Percentiles rank a stretch among this genome's conserved stretches.
Conservation (phyloP, 2,329 filamentous ascomycete species). For the Chrysoporthe cubensis region DNA sequence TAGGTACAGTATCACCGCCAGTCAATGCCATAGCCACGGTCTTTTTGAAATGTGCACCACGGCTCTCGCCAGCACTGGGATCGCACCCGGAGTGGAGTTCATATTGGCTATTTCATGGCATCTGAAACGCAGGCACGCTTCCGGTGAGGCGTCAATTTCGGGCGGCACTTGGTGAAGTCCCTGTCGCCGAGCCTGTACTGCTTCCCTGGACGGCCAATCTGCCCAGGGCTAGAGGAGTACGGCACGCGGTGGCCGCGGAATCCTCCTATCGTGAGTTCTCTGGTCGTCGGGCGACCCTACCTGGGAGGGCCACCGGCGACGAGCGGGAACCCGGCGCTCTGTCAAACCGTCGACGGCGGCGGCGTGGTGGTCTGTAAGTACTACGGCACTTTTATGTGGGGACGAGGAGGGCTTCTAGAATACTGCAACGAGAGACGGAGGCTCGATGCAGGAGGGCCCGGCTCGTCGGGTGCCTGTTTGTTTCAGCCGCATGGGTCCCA, state of each 20-base stretch:
- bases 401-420: not conserved
- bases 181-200: not conserved
- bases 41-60: not conserved
- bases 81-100: constrained; percentile 1
- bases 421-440: not conserved
- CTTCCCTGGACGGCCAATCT: not conserved
- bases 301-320: not conserved
- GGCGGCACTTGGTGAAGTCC: not conserved
- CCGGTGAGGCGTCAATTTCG: not conserved
- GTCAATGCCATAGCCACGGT: not conserved
- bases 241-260: not conserved
- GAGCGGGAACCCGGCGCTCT: not conserved
- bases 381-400: constrained; percentile 1
- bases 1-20: no score
- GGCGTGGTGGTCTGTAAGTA: not conserved
- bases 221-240: no score
- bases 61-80: not conserved
- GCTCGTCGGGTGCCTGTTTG: not conserved
- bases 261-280: not conserved
- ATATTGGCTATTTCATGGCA: not conserved
- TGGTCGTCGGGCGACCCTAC: not conserved
- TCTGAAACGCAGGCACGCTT: not conserved
- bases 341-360: not conserved
- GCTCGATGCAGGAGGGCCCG: not conserved
- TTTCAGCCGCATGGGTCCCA: constrained; percentile 19